Conservation (phyloP, 139 green algal species). For the Chlamydomonas eustigma region DNA sequence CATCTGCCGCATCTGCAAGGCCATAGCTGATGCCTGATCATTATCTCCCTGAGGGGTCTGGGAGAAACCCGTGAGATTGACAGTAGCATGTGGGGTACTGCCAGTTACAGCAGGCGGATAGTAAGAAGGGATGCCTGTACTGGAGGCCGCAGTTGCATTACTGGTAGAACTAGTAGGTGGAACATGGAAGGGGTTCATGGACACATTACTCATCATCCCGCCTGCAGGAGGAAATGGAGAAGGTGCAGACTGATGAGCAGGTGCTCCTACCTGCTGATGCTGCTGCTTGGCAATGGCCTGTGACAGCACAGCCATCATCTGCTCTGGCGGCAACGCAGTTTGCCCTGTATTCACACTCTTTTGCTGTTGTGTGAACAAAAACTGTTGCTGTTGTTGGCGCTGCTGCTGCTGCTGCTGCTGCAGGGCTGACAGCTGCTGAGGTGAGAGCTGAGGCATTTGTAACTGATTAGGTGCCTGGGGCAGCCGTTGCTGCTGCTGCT, state of each 20-base stretch:
- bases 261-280: not conserved
- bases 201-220: not conserved
- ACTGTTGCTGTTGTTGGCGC: no score
- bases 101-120: not conserved
- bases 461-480: not conserved
- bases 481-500: not conserved
- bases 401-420: no score
- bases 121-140: not conserved
- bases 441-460: no score
- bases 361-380: no score
- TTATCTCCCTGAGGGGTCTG: not conserved
- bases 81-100: not conserved
- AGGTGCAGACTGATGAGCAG: not conserved
- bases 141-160: not conserved
- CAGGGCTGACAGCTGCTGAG: no score
- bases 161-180: not conserved
- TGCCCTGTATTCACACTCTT: no score
- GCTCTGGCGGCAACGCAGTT: no score
- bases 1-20: conserved; percentile 2
- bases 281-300: not conserved
- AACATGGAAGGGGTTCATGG: not conserved
- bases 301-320: no score
- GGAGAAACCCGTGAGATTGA: no score
- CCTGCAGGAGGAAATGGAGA: not conserved
- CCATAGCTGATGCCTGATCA: not conserved